These are phyloP conservation scores for Calendula officinalis DNA, from an alignment of 129 eudicot species.

Conservation along the genomic window DNA sequence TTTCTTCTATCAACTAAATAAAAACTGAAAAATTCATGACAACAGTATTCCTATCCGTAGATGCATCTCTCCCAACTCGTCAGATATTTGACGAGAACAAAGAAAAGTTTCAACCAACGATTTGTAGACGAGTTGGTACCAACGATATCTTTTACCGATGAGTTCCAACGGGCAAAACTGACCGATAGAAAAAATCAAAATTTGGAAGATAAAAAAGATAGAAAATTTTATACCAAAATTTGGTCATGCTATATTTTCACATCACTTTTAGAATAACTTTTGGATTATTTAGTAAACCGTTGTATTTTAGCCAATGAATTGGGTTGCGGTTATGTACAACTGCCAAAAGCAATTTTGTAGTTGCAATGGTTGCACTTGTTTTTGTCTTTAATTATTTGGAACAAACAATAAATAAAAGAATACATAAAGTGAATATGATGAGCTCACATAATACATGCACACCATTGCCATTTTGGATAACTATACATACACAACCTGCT, in stretches of 20 bases:
- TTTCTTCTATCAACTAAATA: neutral
- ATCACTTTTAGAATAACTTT: neutral
- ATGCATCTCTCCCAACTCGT: no score
- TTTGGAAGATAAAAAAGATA: no score
- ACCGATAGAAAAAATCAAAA: no score
- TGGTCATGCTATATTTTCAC: neutral
- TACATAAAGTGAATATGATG: slow-evolving; percentile 33
- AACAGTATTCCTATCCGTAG: no score
- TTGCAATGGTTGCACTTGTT: slow-evolving; percentile 40
- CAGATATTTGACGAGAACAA: no score
- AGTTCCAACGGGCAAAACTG: no score
- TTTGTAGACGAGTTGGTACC: no score
- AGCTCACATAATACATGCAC: slow-evolving; percentile 38
- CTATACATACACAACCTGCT: slow-evolving; percentile 17
- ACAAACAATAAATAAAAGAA: slow-evolving; percentile 29
- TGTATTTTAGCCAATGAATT: slow-evolving; percentile 13
- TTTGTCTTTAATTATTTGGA: slow-evolving; percentile 31
- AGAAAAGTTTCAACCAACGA: no score
- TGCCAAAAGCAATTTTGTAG: slow-evolving; percentile 31
- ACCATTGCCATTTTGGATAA: slow-evolving; percentile 23
- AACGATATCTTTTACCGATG: no score
- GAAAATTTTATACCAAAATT: neutral
- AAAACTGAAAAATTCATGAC: no score
- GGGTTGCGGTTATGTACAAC: slow-evolving; percentile 23
- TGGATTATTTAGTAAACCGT: neutral